Evolutionary conservation across 768 basidiomycete genomes (phyloP).

Genomic region (Russula compacta): DNA sequence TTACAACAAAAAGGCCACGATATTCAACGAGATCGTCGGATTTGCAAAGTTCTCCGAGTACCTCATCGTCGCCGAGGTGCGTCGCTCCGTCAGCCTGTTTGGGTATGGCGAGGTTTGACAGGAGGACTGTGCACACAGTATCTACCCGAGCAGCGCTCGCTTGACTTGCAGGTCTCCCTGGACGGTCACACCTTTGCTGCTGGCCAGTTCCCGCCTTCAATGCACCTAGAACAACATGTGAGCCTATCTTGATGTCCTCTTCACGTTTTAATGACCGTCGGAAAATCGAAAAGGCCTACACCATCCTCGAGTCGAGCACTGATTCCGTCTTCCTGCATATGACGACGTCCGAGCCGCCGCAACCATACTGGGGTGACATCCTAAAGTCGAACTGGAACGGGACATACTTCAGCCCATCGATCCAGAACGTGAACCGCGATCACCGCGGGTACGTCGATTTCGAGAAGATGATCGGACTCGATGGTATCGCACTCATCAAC

Average conservation of each 20-base stretch:
- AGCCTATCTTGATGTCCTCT: constrained; percentile 23
- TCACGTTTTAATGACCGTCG: neutral
- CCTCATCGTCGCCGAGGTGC: constrained; percentile 87
- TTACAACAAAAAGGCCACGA: constrained; percentile 57
- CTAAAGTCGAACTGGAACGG: constrained; percentile 97
- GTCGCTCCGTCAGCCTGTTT: neutral
- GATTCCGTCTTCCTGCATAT: constrained; percentile 91
- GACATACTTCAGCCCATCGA: constrained; percentile 85
- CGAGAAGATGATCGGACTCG: constrained; percentile 93
- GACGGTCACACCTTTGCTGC: constrained; percentile 80
- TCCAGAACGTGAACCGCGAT: constrained; percentile 89
- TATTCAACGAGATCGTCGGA: constrained; percentile 86
- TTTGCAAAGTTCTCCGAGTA: constrained; percentile 97
- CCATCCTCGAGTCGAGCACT: constrained; percentile 89
- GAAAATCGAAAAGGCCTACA: constrained; percentile 60
- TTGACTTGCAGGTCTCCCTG: constrained; percentile 87
- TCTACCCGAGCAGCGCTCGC: constrained; percentile 41
- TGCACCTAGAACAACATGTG: constrained; percentile 87
- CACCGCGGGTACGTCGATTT: constrained; percentile 86
- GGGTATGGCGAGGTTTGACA: neutral
- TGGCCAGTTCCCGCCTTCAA: constrained; percentile 83
- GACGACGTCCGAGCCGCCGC: constrained; percentile 73
- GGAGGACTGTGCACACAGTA: constrained; percentile 31
- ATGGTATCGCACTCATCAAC: constrained; percentile 93
- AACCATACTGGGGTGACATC: constrained; percentile 82